Conservation (phyloP, 2,329 filamentous ascomycete genomes). For the Pyricularia pennisetigena region DNA sequence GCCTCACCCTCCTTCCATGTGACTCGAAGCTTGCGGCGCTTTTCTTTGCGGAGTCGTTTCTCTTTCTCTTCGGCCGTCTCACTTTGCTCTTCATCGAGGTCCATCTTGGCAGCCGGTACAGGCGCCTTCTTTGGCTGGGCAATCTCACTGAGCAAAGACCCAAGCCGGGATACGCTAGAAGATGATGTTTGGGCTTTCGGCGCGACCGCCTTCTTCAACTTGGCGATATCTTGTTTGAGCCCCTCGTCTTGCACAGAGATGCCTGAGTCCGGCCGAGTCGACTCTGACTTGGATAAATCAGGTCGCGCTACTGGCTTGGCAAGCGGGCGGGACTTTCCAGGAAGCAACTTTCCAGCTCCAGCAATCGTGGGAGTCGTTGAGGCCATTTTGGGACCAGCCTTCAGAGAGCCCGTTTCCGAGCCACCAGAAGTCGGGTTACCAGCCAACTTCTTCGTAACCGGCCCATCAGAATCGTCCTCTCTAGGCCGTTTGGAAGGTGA, state of each 20-base stretch:
- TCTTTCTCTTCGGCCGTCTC: constrained; percentile 61
- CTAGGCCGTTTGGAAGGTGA: constrained; percentile 23
- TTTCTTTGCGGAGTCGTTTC: constrained; percentile 63
- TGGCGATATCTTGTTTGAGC: constrained; percentile 12
- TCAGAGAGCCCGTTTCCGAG: constrained; percentile 7
- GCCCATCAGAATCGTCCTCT: constrained; percentile 27
- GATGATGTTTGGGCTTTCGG: constrained; percentile 20
- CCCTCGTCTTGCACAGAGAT: constrained; percentile 18
- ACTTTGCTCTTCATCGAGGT: constrained; percentile 35
- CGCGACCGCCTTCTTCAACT: constrained; percentile 14
- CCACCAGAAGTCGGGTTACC: constrained; percentile 17
- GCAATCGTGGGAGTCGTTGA: constrained; percentile 20
- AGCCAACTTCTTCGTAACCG: constrained; percentile 27
- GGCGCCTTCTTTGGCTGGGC: constrained; percentile 41
- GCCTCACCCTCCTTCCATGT: constrained; percentile 59
- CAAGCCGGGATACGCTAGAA: constrained; percentile 37
- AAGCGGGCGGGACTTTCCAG: constrained; percentile 36
- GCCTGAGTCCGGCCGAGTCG: constrained; percentile 10
- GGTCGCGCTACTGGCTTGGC: constrained; percentile 30
- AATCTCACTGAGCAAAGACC: constrained; percentile 41
- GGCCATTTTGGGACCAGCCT: constrained; percentile 17
- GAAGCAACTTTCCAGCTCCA: constrained; percentile 22
- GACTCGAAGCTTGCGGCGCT: constrained; percentile 59
- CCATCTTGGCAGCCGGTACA: constrained; percentile 22
- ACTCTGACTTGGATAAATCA: constrained; percentile 8